Evolutionary conservation across 2,329 filamentous ascomycete genomes (phyloP), one percentile per base, ranked within the genome.

Genomic region (Aspergillus tubingensis): DNA sequence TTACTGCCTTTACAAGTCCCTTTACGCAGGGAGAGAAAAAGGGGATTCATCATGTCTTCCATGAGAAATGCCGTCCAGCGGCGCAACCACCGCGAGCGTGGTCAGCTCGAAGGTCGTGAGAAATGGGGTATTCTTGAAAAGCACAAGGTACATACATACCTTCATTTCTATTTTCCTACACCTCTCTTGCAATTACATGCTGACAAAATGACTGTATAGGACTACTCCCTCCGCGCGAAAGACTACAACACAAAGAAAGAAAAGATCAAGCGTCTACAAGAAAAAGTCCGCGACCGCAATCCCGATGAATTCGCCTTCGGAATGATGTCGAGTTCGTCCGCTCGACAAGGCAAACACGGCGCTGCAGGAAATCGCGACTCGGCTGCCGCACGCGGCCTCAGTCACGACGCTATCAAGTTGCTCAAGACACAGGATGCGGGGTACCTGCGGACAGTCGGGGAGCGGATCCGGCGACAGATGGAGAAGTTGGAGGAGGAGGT

Each of bases 111-210:
- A 65, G 91, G 93, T 74, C 91, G 95, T 56, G 82, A 88, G 66
- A 91, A 91, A 81, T 92, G 92, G 79, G 95, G 95, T 65, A 85
- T 98, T 21, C 88, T 98, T 63, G 95, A 98, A 77, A 98, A 99
- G 81, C 91, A 95, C 84, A 97, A 97, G 81, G 88, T 89, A 72
- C 25, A 57, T 64, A 52, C 15, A 7, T 44, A 49, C 51, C 3
- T 3, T 30, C 7, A 58, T 6, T 8, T 19, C 17, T 2, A 19
- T 19, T 19, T 19, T 19, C 17, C 17, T 19, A 19, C 17, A n/a
- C n/a, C n/a, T n/a, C 6, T n/a, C 13, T 10, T 17, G 6, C 7
- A 17, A 23, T 25, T 21, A 21, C 21, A 21, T 21, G 21, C 23
- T 25, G 3, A 25, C 25, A 25, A 0, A 27, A 27, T 27, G 25